Base-by-base conservation (phyloP, 148 eudicot genomes). In the Fagopyrum homotropicum region DNA sequence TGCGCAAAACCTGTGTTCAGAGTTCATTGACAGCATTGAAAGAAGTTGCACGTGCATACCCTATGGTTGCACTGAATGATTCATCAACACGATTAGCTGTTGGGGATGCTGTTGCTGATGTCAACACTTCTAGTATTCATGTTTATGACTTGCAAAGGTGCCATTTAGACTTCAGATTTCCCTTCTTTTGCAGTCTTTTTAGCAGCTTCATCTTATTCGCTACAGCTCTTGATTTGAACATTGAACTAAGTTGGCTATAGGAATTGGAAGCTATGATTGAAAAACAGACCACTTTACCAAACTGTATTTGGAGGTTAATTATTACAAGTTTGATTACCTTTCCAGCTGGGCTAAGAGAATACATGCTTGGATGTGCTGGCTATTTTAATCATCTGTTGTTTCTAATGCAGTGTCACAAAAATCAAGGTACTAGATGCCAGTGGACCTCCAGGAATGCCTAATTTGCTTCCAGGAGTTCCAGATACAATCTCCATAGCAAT, bases 141-240 rank as follows among this genome's bases (percentile, higher is more conserved):
- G 89, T 95, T 54, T 92, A 89, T 83, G 99, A 95, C 83, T 85
- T 90, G 92, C 96, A 88, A 78, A 95, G 99, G 99, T 95, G 74
- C n/a, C 54, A 71, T 71, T n/a, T 71, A 43, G 9, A 43, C 43
- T 14, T 66, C 40, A 35, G 40, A 35, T 35, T 49, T 2, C 12
- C 12, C 2, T 12, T 11, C 52, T 49, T 49, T 49, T 49, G 52
- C 52, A 8, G 52, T 49, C 11, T 49, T 9, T 49, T 9, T 1
- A 49, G 52, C 12, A 12, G 11, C 2, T 49, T 49, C 11, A 49
- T 49, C 52, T 49, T 49, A 49, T 49, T 49, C 12, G 52, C 52
- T 49, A 12, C 52, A 10, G 12, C 52, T 49, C 15, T 49, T 49
- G 4, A 49, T 4, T 12, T 0, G 52, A 49, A 7, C 12, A 49